Evolutionary conservation across 2,329 filamentous ascomycete genomes (phyloP), one percentile per base, ranked within the genome.

Genomic region (Pseudogymnoascus sp.): DNA sequence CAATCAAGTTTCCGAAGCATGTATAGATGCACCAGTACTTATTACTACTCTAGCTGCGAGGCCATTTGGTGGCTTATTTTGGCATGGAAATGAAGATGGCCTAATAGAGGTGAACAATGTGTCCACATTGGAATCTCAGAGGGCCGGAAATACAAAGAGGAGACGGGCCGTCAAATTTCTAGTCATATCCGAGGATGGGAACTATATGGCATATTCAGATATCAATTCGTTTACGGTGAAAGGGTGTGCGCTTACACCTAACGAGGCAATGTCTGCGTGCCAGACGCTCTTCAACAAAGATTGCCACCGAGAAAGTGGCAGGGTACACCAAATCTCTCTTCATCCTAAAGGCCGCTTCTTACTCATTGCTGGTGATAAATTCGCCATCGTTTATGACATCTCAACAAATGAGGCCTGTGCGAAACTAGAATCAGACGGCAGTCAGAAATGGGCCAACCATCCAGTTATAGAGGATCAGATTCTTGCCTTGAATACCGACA

Each of bases 81-180:
- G 53, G 14, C 43, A 35, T 26, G 63, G 63, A 26, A 64, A 64
- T 26, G 50, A 64, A 31, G 60, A 59, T 43, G 63, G 63, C n/a
- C 33, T 28, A 16, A 14, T 63, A 7, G 28, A 33, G 14, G 24
- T 63, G 10, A 41, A 28, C 14, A 35, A 63, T 16, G n/a, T 28
- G 10, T 28, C 33, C 10, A 63, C 28, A 38, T 61, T 38, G 53
- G 50, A 46, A 50, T 53, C n/a, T 53, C 40, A 41, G 19, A 22
- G 2, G 40, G 40, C 16, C 10, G 40, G 40, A 41, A 41, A 41
- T 8, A 41, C 40, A 22, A 41, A 41, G 10, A 2, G 16, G 16
- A 16, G 16, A 41, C 8, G 16, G 19, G 40, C 40, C 8, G 40
- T 41, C 40, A 4, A 41, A 12, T 22, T 41, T 12, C 40, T 41